Evolutionary conservation across 1,284 basidiomycete species (phyloP).

Genomic region (Sanghuangporus weigelae): DNA sequence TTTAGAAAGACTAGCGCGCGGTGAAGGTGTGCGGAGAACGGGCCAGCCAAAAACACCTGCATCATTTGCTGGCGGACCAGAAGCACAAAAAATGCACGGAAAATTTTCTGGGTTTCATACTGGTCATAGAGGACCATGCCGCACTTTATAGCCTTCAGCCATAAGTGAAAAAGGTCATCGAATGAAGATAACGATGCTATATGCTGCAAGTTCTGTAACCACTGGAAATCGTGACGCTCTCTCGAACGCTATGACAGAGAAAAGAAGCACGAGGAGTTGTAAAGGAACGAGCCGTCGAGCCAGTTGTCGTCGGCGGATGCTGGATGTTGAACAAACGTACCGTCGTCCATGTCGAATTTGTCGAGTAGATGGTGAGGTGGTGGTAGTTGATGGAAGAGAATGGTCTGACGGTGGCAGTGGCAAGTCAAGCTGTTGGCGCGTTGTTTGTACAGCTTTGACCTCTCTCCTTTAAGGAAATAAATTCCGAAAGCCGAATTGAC

Average conservation of each 20-base stretch:
- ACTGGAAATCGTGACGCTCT: background rate
- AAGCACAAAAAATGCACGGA: background rate
- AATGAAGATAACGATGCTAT: background rate
- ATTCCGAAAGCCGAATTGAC: too few species aligned
- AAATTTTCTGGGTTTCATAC: background rate
- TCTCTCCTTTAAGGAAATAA: background rate
- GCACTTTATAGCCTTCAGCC: constrained; percentile 6
- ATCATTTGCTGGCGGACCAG: background rate
- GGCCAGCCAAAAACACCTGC: background rate
- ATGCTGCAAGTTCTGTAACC: background rate
- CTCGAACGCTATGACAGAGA: background rate
- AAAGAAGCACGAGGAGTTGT: background rate
- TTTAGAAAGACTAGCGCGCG: too few species aligned
- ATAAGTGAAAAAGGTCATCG: background rate
- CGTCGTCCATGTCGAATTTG: constrained; percentile 15
- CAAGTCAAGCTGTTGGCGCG: background rate
- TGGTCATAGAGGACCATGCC: background rate
- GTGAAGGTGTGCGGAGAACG: background rate
- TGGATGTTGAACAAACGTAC: constrained; percentile 17
- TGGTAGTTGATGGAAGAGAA: background rate
- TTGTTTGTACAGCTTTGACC: background rate
- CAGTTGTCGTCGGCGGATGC: constrained; percentile 8
- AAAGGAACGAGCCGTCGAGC: constrained; percentile 7
- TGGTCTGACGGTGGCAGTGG: background rate
- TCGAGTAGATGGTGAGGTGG: background rate